Evolutionary conservation across 306 rosid species (phyloP).

Genomic region (Dalbergia cochinchinensis): DNA sequence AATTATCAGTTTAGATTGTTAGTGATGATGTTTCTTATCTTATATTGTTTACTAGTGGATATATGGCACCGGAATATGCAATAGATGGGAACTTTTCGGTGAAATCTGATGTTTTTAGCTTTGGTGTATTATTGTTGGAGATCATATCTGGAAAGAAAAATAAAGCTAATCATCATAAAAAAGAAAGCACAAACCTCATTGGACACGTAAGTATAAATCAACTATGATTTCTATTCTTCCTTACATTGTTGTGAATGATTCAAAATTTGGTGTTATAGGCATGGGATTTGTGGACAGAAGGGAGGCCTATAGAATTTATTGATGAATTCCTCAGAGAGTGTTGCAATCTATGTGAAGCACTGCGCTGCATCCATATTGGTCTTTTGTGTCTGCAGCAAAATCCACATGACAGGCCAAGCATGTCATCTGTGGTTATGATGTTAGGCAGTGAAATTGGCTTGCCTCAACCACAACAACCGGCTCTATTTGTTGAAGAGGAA

Average conservation of each 20-base stretch:
- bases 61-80: slow-evolving; percentile 68
- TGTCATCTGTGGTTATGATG: slow-evolving; percentile 56
- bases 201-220: slow-evolving; percentile 56
- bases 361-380: slow-evolving; percentile 62
- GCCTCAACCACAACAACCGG: slow-evolving; percentile 60
- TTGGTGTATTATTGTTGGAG: slow-evolving; percentile 57
- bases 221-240: background rate
- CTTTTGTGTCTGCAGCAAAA: slow-evolving; percentile 61
- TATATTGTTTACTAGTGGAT: slow-evolving; percentile 45
- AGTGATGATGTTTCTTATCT: background rate
- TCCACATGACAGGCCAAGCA: slow-evolving; percentile 50
- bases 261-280: slow-evolving; percentile 50
- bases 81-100: slow-evolving; percentile 56
- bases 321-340: slow-evolving; percentile 42
- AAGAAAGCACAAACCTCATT: slow-evolving; percentile 51
- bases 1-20: background rate
- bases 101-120: slow-evolving; percentile 49
- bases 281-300: slow-evolving; percentile 63
- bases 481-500: slow-evolving; percentile 42
- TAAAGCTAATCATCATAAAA: slow-evolving; percentile 48
- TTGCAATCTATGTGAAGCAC: slow-evolving; percentile 25
- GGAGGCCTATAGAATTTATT: slow-evolving; percentile 50
- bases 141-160: slow-evolving; percentile 58
- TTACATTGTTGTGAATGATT: background rate
- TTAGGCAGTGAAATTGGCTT: slow-evolving; percentile 47